Base-by-base conservation (phyloP, 805 yeast genomes). In the Zygosaccharomyces pseudorouxii region DNA sequence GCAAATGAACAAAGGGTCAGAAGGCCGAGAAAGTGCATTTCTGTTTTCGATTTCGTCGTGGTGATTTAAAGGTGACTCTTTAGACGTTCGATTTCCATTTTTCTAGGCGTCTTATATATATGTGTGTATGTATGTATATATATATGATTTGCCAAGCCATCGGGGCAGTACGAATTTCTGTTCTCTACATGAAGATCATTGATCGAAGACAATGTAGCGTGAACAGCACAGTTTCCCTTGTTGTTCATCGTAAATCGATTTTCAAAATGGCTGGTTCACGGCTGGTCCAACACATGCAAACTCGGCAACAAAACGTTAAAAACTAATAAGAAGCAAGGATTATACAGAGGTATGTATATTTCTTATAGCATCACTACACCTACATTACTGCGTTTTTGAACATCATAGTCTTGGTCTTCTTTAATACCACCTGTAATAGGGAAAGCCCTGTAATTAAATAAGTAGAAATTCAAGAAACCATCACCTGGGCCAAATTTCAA, bases 401-500 rank as follows among this genome's bases (percentile, higher is more conserved):
- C 63, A 44, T 79, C 80, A 29, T 79, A 71, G 46, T 76, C 76
- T 42, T 80, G 79, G 40, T 77, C 72, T 9, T 73, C 68, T 50
- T 79, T 81, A 22, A 88, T 69, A 5, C 99, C 99, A 30, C 97
- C 96, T 49, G 73, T 70, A 38, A 93, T 78, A 3, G 89, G 89
- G 68, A 80, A 80, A 4, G 95, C 83, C 62, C 76, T 82, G 73
- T 89, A 93, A 68, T 93, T 93, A 77, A 93, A 93, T 55, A 93
- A 71, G 64, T 93, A 93, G 68, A 86, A 93, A 68, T 93, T 86
- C 62, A 93, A 76, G 62, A 79, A 78, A 0, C 99, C 99, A 66
- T 92, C 98, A 38, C 99, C 99, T 42, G 81, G 79, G 29, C 97
- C 96, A 65, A 93, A 93, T 64, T 88, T 87, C 69, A 86, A 76